Percentiles rank a stretch among this genome's conserved stretches.
These are phyloP conservation scores for Cutaneotrichosporon cavernicola DNA, from an alignment of 1,284 basidiomycete species.

Conservation along the genomic window DNA sequence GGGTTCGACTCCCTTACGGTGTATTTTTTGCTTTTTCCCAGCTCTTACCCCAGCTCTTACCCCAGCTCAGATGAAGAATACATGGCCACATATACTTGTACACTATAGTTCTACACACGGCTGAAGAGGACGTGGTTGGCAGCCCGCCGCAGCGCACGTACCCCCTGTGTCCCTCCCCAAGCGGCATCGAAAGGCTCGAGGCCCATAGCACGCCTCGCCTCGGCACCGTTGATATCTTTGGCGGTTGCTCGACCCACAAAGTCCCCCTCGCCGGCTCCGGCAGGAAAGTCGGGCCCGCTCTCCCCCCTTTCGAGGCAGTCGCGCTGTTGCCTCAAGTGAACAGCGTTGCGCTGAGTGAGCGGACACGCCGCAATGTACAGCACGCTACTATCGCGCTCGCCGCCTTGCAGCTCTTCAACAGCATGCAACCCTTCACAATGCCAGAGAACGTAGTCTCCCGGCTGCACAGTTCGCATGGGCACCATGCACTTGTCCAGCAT, in stretches of 20 bases:
- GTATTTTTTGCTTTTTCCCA: no score
- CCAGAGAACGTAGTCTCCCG: constrained; percentile 69
- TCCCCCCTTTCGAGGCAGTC: constrained; percentile 59
- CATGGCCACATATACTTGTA: no score
- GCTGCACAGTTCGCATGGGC: constrained; percentile 68
- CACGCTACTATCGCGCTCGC: constrained; percentile 66
- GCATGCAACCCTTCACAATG: constrained; percentile 72
- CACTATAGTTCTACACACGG: neutral
- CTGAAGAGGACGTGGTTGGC: constrained; percentile 6
- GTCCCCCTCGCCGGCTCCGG: constrained; percentile 66
- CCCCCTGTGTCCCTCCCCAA: constrained; percentile 17
- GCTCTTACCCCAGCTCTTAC: no score
- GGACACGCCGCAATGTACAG: constrained; percentile 76
- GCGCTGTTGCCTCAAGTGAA: constrained; percentile 64
- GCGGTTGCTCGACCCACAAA: constrained; percentile 58
- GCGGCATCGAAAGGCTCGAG: constrained; percentile 32
- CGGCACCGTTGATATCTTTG: constrained; percentile 55
- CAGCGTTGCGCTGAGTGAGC: constrained; percentile 59
- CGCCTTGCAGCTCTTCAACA: constrained; percentile 65
- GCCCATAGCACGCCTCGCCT: constrained; percentile 54
- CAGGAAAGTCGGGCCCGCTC: constrained; percentile 72
- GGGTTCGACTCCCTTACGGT: no score
- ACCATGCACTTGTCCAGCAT: constrained; percentile 46
- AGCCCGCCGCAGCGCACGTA: constrained; percentile 21
- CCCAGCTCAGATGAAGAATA: no score